These are phyloP conservation scores for Pulveroboletus frians DNA, from an alignment of 768 basidiomycete species.

Conservation along the genomic window DNA sequence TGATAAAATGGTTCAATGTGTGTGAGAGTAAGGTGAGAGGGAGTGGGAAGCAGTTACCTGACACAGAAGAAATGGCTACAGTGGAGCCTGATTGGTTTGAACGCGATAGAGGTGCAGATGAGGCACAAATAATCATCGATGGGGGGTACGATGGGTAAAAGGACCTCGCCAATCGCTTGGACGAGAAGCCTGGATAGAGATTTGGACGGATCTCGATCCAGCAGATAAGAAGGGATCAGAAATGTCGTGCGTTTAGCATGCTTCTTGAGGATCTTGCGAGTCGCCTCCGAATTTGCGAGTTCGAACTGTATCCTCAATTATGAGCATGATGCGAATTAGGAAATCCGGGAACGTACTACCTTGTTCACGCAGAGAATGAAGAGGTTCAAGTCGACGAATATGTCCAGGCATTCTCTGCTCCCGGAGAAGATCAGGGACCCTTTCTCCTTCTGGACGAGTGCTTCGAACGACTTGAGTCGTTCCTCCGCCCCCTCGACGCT, in stretches of 20 bases:
- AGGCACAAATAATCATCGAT: constrained; percentile 82
- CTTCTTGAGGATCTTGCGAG: constrained; percentile 91
- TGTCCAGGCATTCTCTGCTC: constrained; percentile 55
- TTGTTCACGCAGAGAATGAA: constrained; percentile 80
- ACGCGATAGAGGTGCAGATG: constrained; percentile 87
- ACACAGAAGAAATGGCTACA: constrained; percentile 82
- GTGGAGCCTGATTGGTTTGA: constrained; percentile 80
- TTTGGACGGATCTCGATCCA: constrained; percentile 23
- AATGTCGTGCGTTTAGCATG: constrained; percentile 87
- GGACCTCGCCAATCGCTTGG: constrained; percentile 74
- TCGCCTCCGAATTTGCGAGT: constrained; percentile 80
- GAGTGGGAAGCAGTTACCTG: constrained; percentile 31
- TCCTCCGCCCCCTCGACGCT: constrained; percentile 64
- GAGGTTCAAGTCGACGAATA: constrained; percentile 71
- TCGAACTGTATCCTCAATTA: constrained; percentile 51
- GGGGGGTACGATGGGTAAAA: constrained; percentile 76
- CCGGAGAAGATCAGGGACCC: constrained; percentile 52
- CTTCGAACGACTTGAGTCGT: constrained; percentile 58
- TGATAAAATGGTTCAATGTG: constrained; percentile 12
- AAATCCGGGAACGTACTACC: constrained; percentile 32
- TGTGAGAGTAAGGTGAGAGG: background rate
- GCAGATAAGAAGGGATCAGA: constrained; percentile 44
- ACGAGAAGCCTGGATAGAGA: constrained; percentile 64
- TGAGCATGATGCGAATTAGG: background rate
- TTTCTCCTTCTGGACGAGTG: constrained; percentile 46